Base-by-base conservation (phyloP, 306 rosid species). In the Neltuma alba region DNA sequence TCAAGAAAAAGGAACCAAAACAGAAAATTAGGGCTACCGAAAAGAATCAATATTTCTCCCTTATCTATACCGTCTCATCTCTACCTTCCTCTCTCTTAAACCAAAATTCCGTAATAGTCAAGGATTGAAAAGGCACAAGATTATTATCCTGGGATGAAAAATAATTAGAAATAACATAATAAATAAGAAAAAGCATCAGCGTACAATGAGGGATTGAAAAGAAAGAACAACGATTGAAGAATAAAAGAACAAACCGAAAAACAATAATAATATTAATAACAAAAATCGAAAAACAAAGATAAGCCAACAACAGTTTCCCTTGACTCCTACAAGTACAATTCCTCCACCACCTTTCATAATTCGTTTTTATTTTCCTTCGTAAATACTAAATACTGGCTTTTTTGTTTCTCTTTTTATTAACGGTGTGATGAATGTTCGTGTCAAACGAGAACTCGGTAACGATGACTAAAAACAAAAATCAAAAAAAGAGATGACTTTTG, bases 281-380 rank as follows among this genome's bases (percentile, higher is more conserved):
- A 73, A 45, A 66, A 83, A 86, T 86, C 65, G 79, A 78, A 83
- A 86, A 84, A 45, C 80, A 81, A 81, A 77, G 82, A 75, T 79
- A 82, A 84, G 72, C 70, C 70, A 80, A 89, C 84, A 83, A 90
- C 96, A 86, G 88, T 82, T 41, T 41, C 79, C 80, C 89, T 76
- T 87, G 86, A 87, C 50, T 85, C 87, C 82, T 57, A 74, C 88
- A 16, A 28, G 80, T 72, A 80, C 79, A 88, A 89, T 84, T 83
- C 91, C 85, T 84, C 86, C 86, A 81, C 89, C 90, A 85, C 92
- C 89, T 89, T 88, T 87, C 92, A 91, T 92, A 83, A 86, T 86
- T 77, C 76, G 63, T 60, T 83, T 76, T 82, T 67, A 37, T 73
- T 85, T 31, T 55, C 40, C 65, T 61, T 61, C 42, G 58, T 25